Base-by-base conservation (phyloP, 2,329 filamentous ascomycete genomes). In the Fusarium bactridioides region DNA sequence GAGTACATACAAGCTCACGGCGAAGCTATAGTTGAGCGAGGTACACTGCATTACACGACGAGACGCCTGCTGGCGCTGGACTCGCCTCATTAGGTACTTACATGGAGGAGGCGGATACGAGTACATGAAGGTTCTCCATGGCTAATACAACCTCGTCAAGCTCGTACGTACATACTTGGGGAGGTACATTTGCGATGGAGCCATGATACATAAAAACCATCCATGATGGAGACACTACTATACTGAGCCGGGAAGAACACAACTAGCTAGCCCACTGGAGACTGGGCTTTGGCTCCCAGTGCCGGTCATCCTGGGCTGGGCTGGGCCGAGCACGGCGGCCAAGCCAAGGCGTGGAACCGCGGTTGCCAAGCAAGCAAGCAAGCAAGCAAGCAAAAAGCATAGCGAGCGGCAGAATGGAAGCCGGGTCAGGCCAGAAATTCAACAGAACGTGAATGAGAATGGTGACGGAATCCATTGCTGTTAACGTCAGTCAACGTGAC, bases 81-180 rank as follows among this genome's bases (percentile, higher is more conserved):
- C 45, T 72, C 61, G 50, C 65, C 58, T 56, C 56, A 44, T 61
- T 33, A 61, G 65, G 70, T 35, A 33, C 31, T 33, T 70, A 73
- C 69, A 65, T 53, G 40, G 53, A 63, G 40, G 70, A 73, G 70
- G 61, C 61, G 65, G 70, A 73, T 70, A 57, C 37, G 47, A 62
- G 69, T 72, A 73, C 70, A 69, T 54, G 54, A 43, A 55, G 40
- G 37, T 67, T 62, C 56, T 50, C 70, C 70, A 72, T 73, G 70
- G 70, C 70, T 71, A 67, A 73, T 71, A 73, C 70, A 60, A 73
- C 70, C 70, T 60, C 63, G 56, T 69, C 45, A 69, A 58, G 33
- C 51, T 64, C 35, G 58, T 53, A 38, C 66, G 37, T 63, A 51
- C 56, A 48, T 50, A 47, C 31, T 45, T 45, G 29, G 51, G 51